Base-by-base conservation (phyloP, 768 basidiomycete species). In the Tulasnella sp. region DNA sequence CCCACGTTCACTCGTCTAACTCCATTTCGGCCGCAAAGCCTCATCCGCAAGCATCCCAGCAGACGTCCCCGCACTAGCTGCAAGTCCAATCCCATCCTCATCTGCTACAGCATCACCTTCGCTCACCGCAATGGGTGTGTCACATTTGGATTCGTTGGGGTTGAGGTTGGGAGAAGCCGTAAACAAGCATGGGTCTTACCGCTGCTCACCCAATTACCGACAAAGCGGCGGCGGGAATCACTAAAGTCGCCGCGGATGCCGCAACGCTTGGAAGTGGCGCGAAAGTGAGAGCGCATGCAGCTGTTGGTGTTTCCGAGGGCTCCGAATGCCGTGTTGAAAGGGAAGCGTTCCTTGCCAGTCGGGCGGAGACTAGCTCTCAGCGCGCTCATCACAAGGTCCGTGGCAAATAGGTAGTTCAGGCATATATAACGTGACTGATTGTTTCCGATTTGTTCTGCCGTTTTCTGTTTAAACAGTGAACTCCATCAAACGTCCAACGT, bases 101-200 rank as follows among this genome's bases (percentile, higher is more conserved):
- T 24, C 48, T 24, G 21, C 48, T 21, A 24, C 16, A 1, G 18
- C 48, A 24, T 24, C 19, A 24, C 24, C 48, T 24, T 24, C 4
- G 24, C 21, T 9, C 24, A 2, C 48, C 1, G 24, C 19, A 6
- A 52, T 21, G 19, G 48, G 94, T 84, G 92, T 92, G 78, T 93
- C 93, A 14, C 95, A 94, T 85, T 87, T 94, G 76, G 92, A 94
- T 83, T 89, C 91, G 80, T 89, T 95, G 71, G 88, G 91, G 82
- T 87, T 94, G 77, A 94, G 92, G 83, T 87, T 95, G 73, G 94
- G 92, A 83, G 94, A 95, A 84, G 93, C 92, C 0, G 92, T 94
- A 19, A 92, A 93, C 77, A 93, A 89, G 85, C 93, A 4, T 87
- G 95, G 74, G 87, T 89, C 31, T 92, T 92, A 83, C 87, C 1